Evolutionary conservation across 768 basidiomycete species (phyloP).

Genomic region (Xerocomellus dryophilus): DNA sequence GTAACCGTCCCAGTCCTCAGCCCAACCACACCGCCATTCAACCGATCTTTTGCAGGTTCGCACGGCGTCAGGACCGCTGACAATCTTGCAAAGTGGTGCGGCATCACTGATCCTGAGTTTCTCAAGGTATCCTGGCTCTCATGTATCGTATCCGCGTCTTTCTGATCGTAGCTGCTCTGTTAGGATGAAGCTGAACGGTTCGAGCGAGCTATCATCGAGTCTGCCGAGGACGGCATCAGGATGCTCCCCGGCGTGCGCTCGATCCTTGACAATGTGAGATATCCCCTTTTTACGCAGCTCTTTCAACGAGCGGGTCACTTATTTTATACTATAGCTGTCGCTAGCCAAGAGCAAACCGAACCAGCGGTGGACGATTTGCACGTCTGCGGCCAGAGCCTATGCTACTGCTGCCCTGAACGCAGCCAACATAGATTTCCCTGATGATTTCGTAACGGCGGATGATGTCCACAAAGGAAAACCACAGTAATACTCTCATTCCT

Average conservation of each 20-base stretch:
- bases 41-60: slow-evolving; percentile 42
- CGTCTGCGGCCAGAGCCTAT: slow-evolving; percentile 76
- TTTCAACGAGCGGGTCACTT: background rate
- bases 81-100: slow-evolving; percentile 71
- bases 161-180: slow-evolving; percentile 4
- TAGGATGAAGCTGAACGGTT: slow-evolving; percentile 75
- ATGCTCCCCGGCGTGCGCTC: slow-evolving; percentile 67
- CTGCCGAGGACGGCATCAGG: slow-evolving; percentile 59
- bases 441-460: slow-evolving; percentile 78
- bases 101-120: slow-evolving; percentile 61
- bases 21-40: background rate
- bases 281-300: background rate
- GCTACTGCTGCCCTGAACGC: slow-evolving; percentile 67
- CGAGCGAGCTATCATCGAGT: slow-evolving; percentile 72
- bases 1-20: slow-evolving; percentile 37
- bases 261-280: slow-evolving; percentile 53
- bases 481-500: slow-evolving; percentile 36
- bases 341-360: slow-evolving; percentile 39
- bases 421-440: slow-evolving; percentile 65
- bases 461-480: slow-evolving; percentile 85
- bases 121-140: slow-evolving; percentile 51
- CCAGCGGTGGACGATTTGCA: slow-evolving; percentile 84
- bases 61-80: slow-evolving; percentile 86
- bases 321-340: slow-evolving; percentile 27
- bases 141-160: background rate